Conservation (phyloP, 768 basidiomycete species). For the Nidularia pulvinata region DNA sequence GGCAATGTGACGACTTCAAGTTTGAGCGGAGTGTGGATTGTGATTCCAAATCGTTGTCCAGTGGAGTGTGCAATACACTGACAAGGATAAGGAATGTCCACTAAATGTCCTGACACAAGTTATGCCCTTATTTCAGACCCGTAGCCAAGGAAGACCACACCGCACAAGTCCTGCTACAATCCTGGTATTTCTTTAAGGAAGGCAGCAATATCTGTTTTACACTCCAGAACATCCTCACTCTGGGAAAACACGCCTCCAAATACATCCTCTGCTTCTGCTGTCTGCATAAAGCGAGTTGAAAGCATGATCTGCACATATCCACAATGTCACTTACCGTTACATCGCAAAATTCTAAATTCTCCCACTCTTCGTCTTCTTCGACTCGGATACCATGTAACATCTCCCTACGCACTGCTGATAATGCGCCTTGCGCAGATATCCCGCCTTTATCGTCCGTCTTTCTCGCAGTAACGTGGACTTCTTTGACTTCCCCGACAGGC, state of each 20-base stretch:
- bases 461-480: slow-evolving; percentile 76
- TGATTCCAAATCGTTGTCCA: too few relatives aligned
- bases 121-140: too few relatives aligned
- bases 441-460: slow-evolving; percentile 65
- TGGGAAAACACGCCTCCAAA: slow-evolving; percentile 69
- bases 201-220: slow-evolving; percentile 52
- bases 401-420: slow-evolving; percentile 73
- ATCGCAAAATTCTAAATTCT: slow-evolving; percentile 64
- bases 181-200: slow-evolving; percentile 61
- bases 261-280: slow-evolving; percentile 49
- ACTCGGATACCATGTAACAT: slow-evolving; percentile 72
- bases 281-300: slow-evolving; percentile 35
- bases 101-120: too few relatives aligned
- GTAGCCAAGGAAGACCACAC: too few relatives aligned
- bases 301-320: not conserved
- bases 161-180: slow-evolving; percentile 12
- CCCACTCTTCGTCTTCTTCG: slow-evolving; percentile 83
- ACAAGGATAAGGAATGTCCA: too few relatives aligned
- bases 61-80: too few relatives aligned
- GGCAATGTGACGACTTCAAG: too few relatives aligned
- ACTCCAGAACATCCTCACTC: slow-evolving; percentile 45
- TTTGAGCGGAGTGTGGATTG: too few relatives aligned
- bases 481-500: slow-evolving; percentile 56
- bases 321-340: slow-evolving; percentile 46
- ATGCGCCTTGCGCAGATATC: slow-evolving; percentile 53